Evolutionary conservation across 2,329 filamentous ascomycete species (phyloP), one percentile per base, ranked within the genome.

Genomic region (Fusarium brachygibbosum): DNA sequence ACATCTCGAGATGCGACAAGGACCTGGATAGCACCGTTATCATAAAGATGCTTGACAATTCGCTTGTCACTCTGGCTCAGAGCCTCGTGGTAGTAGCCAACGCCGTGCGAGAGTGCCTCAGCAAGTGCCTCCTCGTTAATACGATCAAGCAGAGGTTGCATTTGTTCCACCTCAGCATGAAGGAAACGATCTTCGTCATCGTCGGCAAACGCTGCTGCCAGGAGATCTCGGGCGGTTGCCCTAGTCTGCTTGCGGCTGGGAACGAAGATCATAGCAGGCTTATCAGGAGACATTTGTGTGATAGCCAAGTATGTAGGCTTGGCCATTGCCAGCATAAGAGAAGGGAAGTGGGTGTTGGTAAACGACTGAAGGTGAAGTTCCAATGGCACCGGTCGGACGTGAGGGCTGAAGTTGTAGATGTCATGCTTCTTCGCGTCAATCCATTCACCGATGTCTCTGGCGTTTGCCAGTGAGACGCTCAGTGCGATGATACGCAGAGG

Each of bases 241-340:
- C 96, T 90, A 11, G 93, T 93, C 81, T 99, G 96, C 82, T 98
- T 99, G 68, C 97, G 89, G 76, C 88, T 97, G 0, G 96, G 94
- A 34, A 98, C 93, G 73, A 98, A 99, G 11, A 98, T 85, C 74
- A 99, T 89, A 3, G 94, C 91, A 29, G 95, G 94, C 81, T 97
- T 96, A 68, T 97, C 91, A 0, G 93, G 84, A 9, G 96, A 97
- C 78, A 97, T 88, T 75, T 97, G 93, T 4, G 93, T 88, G 71
- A 99, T 93, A 4, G 95, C 92, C 63, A 93, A 85, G 78, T 98
- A 98, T 2, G 93, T 91, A 21, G 97, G 97, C 79, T 97, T 95
- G 17, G 94, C 93, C 96, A 99, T 99, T 16, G 96, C 94, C 72
- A 99, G 87, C 96, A 99, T 99, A 40, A 99, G 86, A 13, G 96